Conservation (phyloP, 495 filamentous ascomycete species). For the Penicillium paxilli region DNA sequence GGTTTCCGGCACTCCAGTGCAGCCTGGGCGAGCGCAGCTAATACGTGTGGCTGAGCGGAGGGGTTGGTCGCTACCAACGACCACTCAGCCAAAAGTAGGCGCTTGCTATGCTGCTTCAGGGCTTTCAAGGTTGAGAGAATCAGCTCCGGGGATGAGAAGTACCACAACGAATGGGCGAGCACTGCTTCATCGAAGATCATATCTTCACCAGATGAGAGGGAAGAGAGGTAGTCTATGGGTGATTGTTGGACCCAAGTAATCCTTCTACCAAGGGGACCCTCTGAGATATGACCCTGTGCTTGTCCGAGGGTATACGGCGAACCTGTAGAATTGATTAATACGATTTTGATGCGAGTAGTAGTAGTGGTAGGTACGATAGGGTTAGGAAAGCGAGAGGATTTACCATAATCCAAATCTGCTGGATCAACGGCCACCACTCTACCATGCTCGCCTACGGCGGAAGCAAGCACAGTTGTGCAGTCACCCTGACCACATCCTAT, state of each 20-base stretch:
- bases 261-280: slow-evolving; percentile 31
- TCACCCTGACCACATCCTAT: slow-evolving; percentile 58
- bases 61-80: background rate
- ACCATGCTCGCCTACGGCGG: slow-evolving; percentile 40
- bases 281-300: slow-evolving; percentile 35
- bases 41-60: slow-evolving; percentile 23
- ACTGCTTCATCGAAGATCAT: slow-evolving; percentile 42
- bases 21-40: slow-evolving; percentile 23
- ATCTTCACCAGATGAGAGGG: background rate
- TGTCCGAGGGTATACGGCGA: slow-evolving; percentile 36
- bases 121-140: slow-evolving; percentile 26
- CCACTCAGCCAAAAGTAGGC: slow-evolving; percentile 38
- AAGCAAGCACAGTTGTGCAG: slow-evolving; percentile 46
- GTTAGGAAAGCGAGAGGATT: background rate
- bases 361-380: no score
- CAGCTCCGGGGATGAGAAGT: slow-evolving; percentile 35
- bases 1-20: slow-evolving; percentile 15
- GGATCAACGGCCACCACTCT: slow-evolving; percentile 51
- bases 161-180: slow-evolving; percentile 51
- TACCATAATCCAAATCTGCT: slow-evolving; percentile 48
- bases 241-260: slow-evolving; percentile 24
- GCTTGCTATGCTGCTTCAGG: slow-evolving; percentile 29
- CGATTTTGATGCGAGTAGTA: background rate
- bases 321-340: slow-evolving; percentile 17
- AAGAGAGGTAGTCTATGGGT: background rate